Conservation (phyloP, 306 rosid genomes). For the Fragaria iinumae region DNA sequence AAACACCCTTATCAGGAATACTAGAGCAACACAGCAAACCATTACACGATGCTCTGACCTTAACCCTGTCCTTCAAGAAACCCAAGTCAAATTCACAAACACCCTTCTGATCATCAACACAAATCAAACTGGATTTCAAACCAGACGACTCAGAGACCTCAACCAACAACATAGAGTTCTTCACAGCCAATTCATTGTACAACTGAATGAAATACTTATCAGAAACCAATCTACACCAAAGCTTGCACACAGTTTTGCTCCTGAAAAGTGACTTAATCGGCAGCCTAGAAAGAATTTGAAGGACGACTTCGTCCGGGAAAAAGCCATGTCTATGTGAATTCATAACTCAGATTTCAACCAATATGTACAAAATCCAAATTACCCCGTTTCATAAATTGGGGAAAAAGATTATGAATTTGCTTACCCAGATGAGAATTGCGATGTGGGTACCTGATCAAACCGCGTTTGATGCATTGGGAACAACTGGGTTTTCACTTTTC, state of each 20-base stretch:
- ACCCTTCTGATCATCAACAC: slow-evolving; percentile 72
- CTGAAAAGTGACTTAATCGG: slow-evolving; percentile 69
- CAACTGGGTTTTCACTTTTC: slow-evolving; percentile 14
- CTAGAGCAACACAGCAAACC: slow-evolving; percentile 88
- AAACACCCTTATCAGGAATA: slow-evolving; percentile 78
- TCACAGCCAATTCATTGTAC: slow-evolving; percentile 56
- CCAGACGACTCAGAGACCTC: slow-evolving; percentile 62
- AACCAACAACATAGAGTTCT: slow-evolving; percentile 65
- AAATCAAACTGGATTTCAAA: slow-evolving; percentile 58
- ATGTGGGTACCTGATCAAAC: slow-evolving; percentile 32
- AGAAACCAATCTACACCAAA: slow-evolving; percentile 55
- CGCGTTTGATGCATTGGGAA: slow-evolving; percentile 23
- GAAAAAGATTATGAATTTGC: slow-evolving; percentile 30
- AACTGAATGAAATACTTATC: slow-evolving; percentile 64
- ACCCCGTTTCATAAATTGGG: slow-evolving; percentile 18
- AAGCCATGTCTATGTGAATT: slow-evolving; percentile 40
- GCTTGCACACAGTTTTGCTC: slow-evolving; percentile 62
- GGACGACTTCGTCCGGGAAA: slow-evolving; percentile 76
- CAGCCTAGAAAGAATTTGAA: slow-evolving; percentile 74
- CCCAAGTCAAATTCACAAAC: slow-evolving; percentile 62
- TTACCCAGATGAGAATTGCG: slow-evolving; percentile 43
- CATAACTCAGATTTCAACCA: slow-evolving; percentile 37
- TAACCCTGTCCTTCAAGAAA: slow-evolving; percentile 73
- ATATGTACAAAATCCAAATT: slow-evolving; percentile 10
- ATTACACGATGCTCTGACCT: slow-evolving; percentile 76